Percentiles rank a stretch among this genome's conserved stretches.
phyloP scores from a whole-genome alignment of 805 yeast species.

The Metschnikowia lachancei region DNA sequence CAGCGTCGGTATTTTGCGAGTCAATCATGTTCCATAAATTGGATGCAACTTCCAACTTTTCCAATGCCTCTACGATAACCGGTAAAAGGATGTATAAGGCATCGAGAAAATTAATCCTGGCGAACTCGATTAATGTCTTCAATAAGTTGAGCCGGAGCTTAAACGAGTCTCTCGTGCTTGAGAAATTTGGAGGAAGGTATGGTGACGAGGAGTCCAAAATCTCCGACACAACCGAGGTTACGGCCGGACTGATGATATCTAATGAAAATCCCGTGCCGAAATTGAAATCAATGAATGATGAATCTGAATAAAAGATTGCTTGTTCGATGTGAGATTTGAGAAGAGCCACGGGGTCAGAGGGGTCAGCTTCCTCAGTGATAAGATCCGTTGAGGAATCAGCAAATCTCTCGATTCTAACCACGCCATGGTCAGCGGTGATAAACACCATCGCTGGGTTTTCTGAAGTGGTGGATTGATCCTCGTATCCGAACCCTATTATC shows the following conservation, averaged over 20 bases:
- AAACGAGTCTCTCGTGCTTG: conserved; percentile 52
- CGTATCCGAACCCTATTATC: conserved; percentile 60
- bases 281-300: conserved; percentile 46
- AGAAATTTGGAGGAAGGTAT: conserved; percentile 53
- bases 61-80: conserved; percentile 29
- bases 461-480: conserved; percentile 31
- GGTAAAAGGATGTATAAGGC: conserved; percentile 40
- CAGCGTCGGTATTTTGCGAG: conserved; percentile 9
- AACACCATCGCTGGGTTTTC: conserved; percentile 45
- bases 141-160: conserved; percentile 46
- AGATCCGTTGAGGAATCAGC: conserved; percentile 14
- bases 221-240: conserved; percentile 50
- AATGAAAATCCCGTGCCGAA: conserved; percentile 38
- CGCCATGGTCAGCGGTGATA: conserved; percentile 57
- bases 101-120: conserved; percentile 44
- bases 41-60: conserved; percentile 44
- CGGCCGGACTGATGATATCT: conserved; percentile 31
- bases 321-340: conserved; percentile 79
- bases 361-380: conserved; percentile 21
- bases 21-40: conserved; percentile 36
- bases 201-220: conserved; percentile 54
- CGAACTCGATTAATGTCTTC: conserved; percentile 44
- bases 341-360: conserved; percentile 28
- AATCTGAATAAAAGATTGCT: conserved; percentile 64
- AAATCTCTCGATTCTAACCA: conserved; percentile 55